Conservation (phyloP, 331 rosid genomes). For the Rhamnella rubrinervis region DNA sequence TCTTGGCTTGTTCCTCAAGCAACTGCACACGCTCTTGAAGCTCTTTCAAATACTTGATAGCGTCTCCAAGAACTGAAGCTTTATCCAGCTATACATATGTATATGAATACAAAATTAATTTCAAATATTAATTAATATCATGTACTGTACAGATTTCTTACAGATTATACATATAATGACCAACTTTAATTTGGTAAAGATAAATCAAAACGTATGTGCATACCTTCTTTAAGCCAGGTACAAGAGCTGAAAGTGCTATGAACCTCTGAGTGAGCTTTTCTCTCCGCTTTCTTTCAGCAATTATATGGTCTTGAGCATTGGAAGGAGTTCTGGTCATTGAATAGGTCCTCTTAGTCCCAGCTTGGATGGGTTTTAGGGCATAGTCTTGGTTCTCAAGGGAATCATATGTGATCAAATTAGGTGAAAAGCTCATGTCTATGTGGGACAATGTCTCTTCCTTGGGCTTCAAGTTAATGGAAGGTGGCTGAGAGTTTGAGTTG, state of each 20-base stretch:
- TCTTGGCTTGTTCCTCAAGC: constrained; percentile 55
- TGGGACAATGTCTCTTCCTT: constrained; percentile 23
- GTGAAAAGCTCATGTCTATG: constrained; percentile 20
- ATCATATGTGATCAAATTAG: constrained; percentile 7
- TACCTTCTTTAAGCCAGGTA: constrained; percentile 56
- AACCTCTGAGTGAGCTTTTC: constrained; percentile 49
- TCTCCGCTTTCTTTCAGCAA: constrained; percentile 54
- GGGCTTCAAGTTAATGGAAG: constrained; percentile 12
- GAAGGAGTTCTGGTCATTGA: constrained; percentile 25
- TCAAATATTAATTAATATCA: too few relatives aligned
- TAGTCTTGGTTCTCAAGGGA: background rate
- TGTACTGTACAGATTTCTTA: too few relatives aligned
- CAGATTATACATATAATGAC: too few relatives aligned
- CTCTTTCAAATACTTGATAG: constrained; percentile 63
- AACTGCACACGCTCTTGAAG: constrained; percentile 50
- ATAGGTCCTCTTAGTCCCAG: constrained; percentile 27
- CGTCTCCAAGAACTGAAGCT: constrained; percentile 68
- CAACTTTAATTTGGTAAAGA: too few relatives aligned
- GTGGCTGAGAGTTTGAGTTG: constrained; percentile 20
- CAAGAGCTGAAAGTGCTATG: constrained; percentile 49
- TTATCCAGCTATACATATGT: constrained; percentile 56
- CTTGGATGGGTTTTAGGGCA: background rate
- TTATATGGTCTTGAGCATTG: constrained; percentile 52
- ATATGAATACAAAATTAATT: background rate
- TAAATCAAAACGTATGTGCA: too few relatives aligned